Percentiles rank a stretch among this genome's conserved stretches.
Evolutionary conservation across 106 monocot genomes (phyloP).

Genomic region (Xerophyta viscosa): DNA sequence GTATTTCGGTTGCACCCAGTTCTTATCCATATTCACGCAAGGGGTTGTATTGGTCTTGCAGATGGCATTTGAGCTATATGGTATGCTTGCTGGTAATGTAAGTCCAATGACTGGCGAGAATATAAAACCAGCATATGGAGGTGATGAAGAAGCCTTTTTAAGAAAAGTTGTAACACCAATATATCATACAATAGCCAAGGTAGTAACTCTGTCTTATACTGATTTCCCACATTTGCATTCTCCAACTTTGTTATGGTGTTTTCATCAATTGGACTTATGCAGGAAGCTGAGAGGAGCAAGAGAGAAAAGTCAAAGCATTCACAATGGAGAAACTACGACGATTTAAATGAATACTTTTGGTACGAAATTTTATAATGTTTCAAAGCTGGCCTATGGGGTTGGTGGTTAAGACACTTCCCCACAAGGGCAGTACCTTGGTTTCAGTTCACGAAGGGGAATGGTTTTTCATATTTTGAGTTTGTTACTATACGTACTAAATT

Average conservation of each 20-base stretch:
- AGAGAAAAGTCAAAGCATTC: constrained; percentile 67
- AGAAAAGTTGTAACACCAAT: constrained; percentile 75
- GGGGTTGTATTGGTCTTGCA: no score
- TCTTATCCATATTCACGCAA: no score
- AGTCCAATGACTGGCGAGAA: constrained; percentile 63
- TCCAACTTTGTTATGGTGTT: no score
- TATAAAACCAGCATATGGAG: constrained; percentile 70
- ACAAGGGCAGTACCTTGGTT: no score
- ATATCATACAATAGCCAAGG: constrained; percentile 53
- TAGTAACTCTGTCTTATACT: background rate
- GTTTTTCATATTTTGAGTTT: no score
- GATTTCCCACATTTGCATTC: no score
- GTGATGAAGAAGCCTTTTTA: constrained; percentile 73
- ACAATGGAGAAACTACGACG: constrained; percentile 87
- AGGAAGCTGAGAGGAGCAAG: constrained; percentile 86
- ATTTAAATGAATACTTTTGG: constrained; percentile 91
- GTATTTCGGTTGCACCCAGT: no score
- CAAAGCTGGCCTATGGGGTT: no score
- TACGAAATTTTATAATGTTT: constrained; percentile 6
- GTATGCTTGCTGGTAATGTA: constrained; percentile 72
- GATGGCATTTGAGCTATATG: constrained; percentile 81
- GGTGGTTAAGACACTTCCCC: no score
- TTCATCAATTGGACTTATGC: no score
- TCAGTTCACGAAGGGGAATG: no score
- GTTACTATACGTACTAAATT: background rate